phyloP scores from a whole-genome alignment of 1,139 yeast species.

The Yamadazyma diospyri region DNA sequence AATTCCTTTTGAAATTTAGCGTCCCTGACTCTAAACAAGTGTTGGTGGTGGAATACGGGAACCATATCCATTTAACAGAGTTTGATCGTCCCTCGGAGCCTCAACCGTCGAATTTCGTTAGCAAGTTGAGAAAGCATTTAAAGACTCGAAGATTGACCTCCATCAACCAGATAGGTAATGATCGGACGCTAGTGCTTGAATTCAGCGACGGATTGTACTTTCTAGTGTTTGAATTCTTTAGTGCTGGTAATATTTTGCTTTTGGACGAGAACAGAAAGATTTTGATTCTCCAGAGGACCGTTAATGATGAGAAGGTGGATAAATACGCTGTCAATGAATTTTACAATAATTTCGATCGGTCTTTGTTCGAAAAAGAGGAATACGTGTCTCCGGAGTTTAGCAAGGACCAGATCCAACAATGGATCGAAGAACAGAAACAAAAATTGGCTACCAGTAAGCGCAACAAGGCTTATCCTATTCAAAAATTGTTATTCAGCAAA shows the following conservation, averaged over 20 bases:
- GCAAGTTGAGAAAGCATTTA: conserved; percentile 82
- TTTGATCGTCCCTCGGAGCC: conserved; percentile 78
- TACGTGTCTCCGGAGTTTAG: conserved; percentile 21
- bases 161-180: conserved; percentile 70
- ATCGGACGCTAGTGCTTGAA: conserved; percentile 74
- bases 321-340: conserved; percentile 69
- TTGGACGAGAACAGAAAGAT: conserved; percentile 69
- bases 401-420: conserved; percentile 35
- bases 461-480: conserved; percentile 57
- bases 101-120: conserved; percentile 79
- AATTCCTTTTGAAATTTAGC: conserved; percentile 76
- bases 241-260: conserved; percentile 87
- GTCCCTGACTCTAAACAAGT: conserved; percentile 78
- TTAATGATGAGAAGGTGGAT: conserved; percentile 63
- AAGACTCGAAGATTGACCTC: conserved; percentile 74
- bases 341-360: conserved; percentile 57
- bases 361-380: conserved; percentile 33
- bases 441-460: conserved; percentile 25
- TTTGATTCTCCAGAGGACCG: conserved; percentile 72
- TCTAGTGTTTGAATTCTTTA: conserved; percentile 84
- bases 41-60: conserved; percentile 82
- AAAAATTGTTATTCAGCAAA: conserved; percentile 65
- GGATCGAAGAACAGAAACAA: conserved; percentile 46
- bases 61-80: conserved; percentile 73
- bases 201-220: conserved; percentile 79